A percentile compares a stretch with the other conserved stretches of the same genome.
Conservation (phyloP, 1,139 yeast genomes). For the Magnusiomyces fungicola region DNA sequence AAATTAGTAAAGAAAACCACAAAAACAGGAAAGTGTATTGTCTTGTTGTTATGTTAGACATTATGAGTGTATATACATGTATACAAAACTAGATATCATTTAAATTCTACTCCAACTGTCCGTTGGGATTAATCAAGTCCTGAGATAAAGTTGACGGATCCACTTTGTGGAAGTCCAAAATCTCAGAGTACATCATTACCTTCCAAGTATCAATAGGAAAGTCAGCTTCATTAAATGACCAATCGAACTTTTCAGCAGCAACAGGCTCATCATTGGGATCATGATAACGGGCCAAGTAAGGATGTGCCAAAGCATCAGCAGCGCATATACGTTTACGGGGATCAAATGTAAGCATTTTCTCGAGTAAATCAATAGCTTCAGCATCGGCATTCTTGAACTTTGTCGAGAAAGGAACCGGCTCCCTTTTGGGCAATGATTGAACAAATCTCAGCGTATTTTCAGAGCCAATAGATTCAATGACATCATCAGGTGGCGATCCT, state of each 20-base stretch:
- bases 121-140: not conserved
- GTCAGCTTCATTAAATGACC: conserved; percentile 98
- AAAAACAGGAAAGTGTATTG: too few species aligned
- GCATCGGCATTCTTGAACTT: conserved; percentile 85
- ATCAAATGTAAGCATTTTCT: conserved; percentile 88
- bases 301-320: conserved; percentile 81
- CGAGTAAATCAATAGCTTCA: conserved; percentile 78
- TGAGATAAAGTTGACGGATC: conserved; percentile 28
- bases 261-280: conserved; percentile 97
- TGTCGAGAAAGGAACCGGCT: conserved; percentile 79
- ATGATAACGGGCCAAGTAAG: conserved; percentile 94
- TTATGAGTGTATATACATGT: too few species aligned
- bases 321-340: conserved; percentile 93
- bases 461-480: conserved; percentile 89
- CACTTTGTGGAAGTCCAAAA: conserved; percentile 86
- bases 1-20: too few species aligned
- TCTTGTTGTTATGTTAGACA: too few species aligned
- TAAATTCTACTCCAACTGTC: too few species aligned
- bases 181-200: conserved; percentile 98
- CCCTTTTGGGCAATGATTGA: conserved; percentile 85
- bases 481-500: conserved; percentile 96
- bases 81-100: too few species aligned
- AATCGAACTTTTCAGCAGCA: conserved; percentile 87
- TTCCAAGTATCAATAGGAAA: conserved; percentile 98
- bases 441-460: conserved; percentile 94